phyloP scores from a whole-genome alignment of 2,329 filamentous ascomycete species.

The Exophiala phaeomuriformis region DNA sequence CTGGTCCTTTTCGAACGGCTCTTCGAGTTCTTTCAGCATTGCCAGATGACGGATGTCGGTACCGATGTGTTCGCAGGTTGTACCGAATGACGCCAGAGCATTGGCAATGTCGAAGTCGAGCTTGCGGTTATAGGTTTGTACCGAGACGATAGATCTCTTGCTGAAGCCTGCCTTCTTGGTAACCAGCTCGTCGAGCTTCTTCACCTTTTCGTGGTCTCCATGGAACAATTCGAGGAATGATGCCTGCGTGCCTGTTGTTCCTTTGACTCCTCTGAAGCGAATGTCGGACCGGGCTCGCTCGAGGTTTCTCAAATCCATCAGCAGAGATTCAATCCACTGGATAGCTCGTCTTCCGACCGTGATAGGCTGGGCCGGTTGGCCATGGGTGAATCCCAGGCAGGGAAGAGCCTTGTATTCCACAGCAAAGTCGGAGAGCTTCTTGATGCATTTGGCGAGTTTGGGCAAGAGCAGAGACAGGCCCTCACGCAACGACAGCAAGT shows the following conservation, averaged over 20 bases:
- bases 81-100: slow-evolving; percentile 68
- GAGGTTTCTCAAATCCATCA: slow-evolving; percentile 68
- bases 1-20: slow-evolving; percentile 73
- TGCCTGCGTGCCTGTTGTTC: slow-evolving; percentile 71
- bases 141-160: slow-evolving; percentile 51
- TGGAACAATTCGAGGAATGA: slow-evolving; percentile 66
- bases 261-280: slow-evolving; percentile 66
- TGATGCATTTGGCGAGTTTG: slow-evolving; percentile 71
- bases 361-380: slow-evolving; percentile 51
- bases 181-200: slow-evolving; percentile 56
- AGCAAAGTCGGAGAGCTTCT: slow-evolving; percentile 66
- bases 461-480: slow-evolving; percentile 68
- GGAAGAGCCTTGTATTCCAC: slow-evolving; percentile 64
- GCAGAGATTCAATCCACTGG: slow-evolving; percentile 68
- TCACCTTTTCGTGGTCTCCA: slow-evolving; percentile 52
- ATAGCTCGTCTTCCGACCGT: slow-evolving; percentile 62
- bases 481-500: slow-evolving; percentile 68
- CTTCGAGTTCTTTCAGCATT: slow-evolving; percentile 73
- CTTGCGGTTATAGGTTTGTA: slow-evolving; percentile 71
- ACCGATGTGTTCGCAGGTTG: slow-evolving; percentile 69
- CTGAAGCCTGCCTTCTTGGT: slow-evolving; percentile 60
- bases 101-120: slow-evolving; percentile 76
- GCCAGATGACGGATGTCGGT: slow-evolving; percentile 68
- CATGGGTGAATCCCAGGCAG: slow-evolving; percentile 69
- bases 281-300: slow-evolving; percentile 62